Percentiles rank a stretch among this genome's conserved stretches.
phyloP scores from a whole-genome alignment of 2,329 filamentous ascomycete species.

The Nemania diffusa region DNA sequence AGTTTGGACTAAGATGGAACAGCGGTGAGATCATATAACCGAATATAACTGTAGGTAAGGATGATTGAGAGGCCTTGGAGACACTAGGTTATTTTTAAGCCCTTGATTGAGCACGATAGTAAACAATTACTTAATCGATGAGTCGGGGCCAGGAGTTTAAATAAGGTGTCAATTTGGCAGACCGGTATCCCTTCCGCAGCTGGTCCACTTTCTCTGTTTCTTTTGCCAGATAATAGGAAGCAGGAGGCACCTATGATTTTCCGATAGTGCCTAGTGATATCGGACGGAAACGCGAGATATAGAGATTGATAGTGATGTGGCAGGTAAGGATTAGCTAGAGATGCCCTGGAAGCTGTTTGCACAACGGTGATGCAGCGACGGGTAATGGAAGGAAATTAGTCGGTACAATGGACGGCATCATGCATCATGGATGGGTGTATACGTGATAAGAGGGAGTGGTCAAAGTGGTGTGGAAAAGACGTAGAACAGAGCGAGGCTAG shows the following conservation, averaged over 20 bases:
- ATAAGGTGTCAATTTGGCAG: conserved; percentile 23
- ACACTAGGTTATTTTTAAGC: conserved; percentile 10
- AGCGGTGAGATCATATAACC: neutral
- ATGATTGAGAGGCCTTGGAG: neutral
- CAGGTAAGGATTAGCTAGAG: conserved; percentile 47
- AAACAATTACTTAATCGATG: conserved; percentile 13
- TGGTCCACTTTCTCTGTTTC: conserved; percentile 27
- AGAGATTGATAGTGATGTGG: conserved; percentile 44
- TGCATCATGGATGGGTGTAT: conserved; percentile 48
- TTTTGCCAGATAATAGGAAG: conserved; percentile 23
- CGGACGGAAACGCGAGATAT: conserved; percentile 35
- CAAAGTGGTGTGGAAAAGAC: conserved; percentile 26
- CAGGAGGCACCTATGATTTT: conserved; percentile 25
- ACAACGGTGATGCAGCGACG: conserved; percentile 47
- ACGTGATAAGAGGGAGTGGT: conserved; percentile 30
- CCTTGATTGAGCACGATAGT: conserved; percentile 8
- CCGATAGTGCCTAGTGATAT: conserved; percentile 33
- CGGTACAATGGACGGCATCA: conserved; percentile 47
- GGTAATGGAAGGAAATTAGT: conserved; percentile 49
- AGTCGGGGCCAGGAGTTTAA: conserved; percentile 27
- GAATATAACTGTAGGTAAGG: neutral
- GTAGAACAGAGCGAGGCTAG: conserved; percentile 23
- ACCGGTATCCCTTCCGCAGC: conserved; percentile 29
- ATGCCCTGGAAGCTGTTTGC: conserved; percentile 44
- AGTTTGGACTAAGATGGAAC: neutral